These are phyloP conservation scores for Nicotiana tabacum DNA, from an alignment of 257 asterid genomes.

Conservation along the genomic window DNA sequence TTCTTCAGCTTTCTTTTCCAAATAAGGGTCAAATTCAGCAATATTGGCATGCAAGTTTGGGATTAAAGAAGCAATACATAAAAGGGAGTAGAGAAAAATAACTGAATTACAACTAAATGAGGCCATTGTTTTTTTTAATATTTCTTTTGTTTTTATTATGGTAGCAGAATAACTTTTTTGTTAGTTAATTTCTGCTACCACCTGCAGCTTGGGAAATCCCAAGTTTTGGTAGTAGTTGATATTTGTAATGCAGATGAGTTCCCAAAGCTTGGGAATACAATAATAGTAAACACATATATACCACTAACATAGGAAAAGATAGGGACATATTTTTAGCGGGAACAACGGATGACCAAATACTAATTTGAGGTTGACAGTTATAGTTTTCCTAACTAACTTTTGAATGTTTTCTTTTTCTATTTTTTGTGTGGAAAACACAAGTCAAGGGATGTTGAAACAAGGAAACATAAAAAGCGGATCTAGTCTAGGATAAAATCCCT, in stretches of 20 bases:
- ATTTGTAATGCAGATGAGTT: neutral
- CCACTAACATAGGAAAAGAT: neutral
- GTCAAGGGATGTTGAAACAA: neutral
- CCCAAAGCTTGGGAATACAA: neutral
- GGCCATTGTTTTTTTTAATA: neutral
- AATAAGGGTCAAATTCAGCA: conserved; percentile 42
- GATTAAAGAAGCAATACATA: conserved; percentile 6
- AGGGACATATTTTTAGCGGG: conserved; percentile 9
- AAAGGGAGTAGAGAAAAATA: neutral
- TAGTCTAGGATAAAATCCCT: neutral
- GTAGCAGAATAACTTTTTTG: neutral
- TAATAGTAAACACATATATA: neutral
- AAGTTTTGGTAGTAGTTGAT: neutral
- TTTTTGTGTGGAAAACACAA: neutral
- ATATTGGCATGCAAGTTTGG: conserved; percentile 35
- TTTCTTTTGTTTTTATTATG: neutral
- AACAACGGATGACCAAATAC: conserved; percentile 30
- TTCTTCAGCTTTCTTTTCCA: conserved; percentile 35
- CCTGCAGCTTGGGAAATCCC: conserved; percentile 5
- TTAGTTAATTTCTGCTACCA: neutral
- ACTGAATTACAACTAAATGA: neutral
- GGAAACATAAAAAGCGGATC: neutral
- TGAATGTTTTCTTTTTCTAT: neutral
- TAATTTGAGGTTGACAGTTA: neutral
- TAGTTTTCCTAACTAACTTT: neutral